Evolutionary conservation across 768 basidiomycete genomes (phyloP).

Genomic region (Amanita fuliginea): DNA sequence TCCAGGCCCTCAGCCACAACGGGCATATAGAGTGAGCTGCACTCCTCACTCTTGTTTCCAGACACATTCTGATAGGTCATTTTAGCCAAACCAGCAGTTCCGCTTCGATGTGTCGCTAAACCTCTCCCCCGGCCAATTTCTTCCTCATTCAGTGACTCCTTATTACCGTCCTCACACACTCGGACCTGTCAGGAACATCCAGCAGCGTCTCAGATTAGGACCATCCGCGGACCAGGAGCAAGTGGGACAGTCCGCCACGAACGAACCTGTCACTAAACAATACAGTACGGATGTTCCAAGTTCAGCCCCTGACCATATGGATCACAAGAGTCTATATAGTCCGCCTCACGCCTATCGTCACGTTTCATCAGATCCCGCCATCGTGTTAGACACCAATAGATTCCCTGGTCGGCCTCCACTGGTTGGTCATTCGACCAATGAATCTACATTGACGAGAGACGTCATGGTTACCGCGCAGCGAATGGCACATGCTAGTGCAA

Average conservation of each 20-base stretch:
- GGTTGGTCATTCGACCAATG: neutral
- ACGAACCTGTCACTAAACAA: neutral
- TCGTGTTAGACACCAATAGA: neutral
- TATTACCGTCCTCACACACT: constrained; percentile 3
- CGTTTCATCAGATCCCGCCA: neutral
- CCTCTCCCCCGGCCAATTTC: constrained; percentile 44
- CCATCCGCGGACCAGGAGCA: neutral
- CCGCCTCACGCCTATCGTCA: neutral
- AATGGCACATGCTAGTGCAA: neutral
- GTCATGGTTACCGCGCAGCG: no score
- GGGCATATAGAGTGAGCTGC: neutral
- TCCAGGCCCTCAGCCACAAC: constrained; percentile 1
- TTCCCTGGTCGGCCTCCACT: neutral
- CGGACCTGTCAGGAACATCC: neutral
- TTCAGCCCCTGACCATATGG: neutral
- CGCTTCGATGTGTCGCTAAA: constrained; percentile 34
- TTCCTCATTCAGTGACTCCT: constrained; percentile 26
- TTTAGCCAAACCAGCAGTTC: constrained; percentile 12
- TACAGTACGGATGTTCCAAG: neutral
- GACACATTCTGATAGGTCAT: neutral
- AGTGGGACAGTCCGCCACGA: neutral
- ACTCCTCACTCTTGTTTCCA: neutral
- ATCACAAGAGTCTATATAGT: neutral
- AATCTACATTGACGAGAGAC: neutral
- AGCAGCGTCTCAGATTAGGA: neutral